Evolutionary conservation across 202 grass and related monocot genomes (phyloP).

Genomic region (Zoysia matrella): DNA sequence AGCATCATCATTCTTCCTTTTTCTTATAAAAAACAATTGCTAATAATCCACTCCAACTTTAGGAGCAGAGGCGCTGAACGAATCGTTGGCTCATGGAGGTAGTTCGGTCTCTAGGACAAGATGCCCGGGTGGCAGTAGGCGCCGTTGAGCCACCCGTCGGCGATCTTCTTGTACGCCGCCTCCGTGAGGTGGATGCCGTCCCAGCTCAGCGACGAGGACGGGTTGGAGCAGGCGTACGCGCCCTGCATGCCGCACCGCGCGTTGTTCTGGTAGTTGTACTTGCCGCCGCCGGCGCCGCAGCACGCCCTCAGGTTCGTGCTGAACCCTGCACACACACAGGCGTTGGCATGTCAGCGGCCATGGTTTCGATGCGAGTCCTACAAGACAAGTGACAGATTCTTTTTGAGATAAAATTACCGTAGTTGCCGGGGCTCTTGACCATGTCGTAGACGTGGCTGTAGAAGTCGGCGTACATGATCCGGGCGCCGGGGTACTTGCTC

Average conservation of each 20-base stretch:
- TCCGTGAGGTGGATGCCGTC: constrained; percentile 75
- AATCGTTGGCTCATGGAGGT: no score
- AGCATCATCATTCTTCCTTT: constrained; percentile 10
- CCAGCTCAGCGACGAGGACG: constrained; percentile 61
- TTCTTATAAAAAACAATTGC: constrained; percentile 18
- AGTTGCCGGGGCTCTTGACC: constrained; percentile 46
- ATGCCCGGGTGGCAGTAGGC: constrained; percentile 65
- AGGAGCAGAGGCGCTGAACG: no score
- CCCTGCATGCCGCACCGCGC: constrained; percentile 60
- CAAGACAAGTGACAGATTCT: no score
- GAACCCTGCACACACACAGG: constrained; percentile 3
- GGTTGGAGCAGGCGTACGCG: constrained; percentile 48
- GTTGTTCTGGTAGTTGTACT: constrained; percentile 6
- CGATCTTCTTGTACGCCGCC: constrained; percentile 64
- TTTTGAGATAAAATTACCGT: constrained; percentile 13
- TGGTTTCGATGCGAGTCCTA: background rate
- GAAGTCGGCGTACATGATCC: constrained; percentile 77
- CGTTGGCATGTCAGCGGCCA: background rate
- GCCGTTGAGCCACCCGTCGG: constrained; percentile 62
- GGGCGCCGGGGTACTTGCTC: constrained; percentile 40
- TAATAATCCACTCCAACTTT: background rate
- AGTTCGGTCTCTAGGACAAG: constrained; percentile 5
- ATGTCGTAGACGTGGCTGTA: constrained; percentile 70
- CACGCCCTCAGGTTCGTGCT: constrained; percentile 54
- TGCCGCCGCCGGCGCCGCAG: constrained; percentile 54